Evolutionary conservation across 2,329 filamentous ascomycete genomes (phyloP), one percentile per base, ranked within the genome.

Genomic region (Sporothrix euskadiensis): DNA sequence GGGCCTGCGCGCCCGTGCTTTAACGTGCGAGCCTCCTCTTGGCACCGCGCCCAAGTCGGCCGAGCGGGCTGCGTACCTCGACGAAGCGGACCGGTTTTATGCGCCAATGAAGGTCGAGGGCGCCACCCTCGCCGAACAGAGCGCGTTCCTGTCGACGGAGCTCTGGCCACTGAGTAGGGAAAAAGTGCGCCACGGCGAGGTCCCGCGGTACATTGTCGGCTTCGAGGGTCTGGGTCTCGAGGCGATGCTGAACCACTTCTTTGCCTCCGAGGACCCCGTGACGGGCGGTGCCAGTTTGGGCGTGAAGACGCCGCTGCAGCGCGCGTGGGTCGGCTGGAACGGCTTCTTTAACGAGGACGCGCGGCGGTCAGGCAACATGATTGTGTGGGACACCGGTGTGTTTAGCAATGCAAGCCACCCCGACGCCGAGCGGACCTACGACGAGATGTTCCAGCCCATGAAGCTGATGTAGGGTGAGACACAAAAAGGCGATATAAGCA

Each of bases 1-100:
- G 0, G 83, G 85, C 41, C 89, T 98, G 71, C 83, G 88, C 73
- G 94, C 94, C 4, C 94, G 94, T 85, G 95, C 94, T 0, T 84
- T 98, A 19, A 92, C 92, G 6, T 99, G 96, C 81, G 94, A 98
- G 77, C 96, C 96, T 1, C 96, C 96, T 0, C 83, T 99, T 14
- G 83, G 91, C 78, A 88, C 88, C 0, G 80, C 80, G 1, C 85
- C 94, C 0, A 84, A 86, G 35, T 85, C 87, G 0, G 81, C 82
- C 6, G 87, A 92, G 79, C 89, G 94, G 57, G 84, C 83, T 0
- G 79, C 79, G 1, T 99, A 99, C 81, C 84, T 91, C 19, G 94
- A 98, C 80, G 95, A 99, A 84, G 94, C 94, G 8, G 94, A 97
- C 80, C 87, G 91, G 61, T 99, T 99, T 84, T 98, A 97, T 82